phyloP scores from a whole-genome alignment of 257 asterid genomes.

The Rehmannia glutinosa region DNA sequence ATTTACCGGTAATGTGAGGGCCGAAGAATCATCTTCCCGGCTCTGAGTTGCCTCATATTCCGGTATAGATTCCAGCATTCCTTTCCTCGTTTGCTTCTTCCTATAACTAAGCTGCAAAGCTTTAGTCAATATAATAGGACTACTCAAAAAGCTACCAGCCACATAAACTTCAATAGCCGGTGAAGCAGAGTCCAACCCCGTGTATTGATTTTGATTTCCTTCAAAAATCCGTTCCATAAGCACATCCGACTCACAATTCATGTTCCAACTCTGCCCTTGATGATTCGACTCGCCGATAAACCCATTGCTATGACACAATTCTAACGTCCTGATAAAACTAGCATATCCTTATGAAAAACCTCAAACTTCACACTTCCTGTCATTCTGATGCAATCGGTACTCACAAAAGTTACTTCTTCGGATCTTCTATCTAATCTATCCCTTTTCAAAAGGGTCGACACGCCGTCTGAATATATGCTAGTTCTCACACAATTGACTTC shows the following conservation, averaged over 20 bases:
- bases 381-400: conserved; percentile 57
- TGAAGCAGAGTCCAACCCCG: conserved; percentile 21
- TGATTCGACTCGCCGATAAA: conserved; percentile 31
- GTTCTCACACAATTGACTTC: conserved; percentile 66
- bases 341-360: conserved; percentile 39
- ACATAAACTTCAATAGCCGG: conserved; percentile 64
- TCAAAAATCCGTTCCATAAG: conserved; percentile 21
- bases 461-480: conserved; percentile 55
- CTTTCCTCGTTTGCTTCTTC: conserved; percentile 53
- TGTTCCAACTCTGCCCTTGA: conserved; percentile 44
- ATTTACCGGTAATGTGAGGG: conserved; percentile 40
- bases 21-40: conserved; percentile 25
- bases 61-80: conserved; percentile 64
- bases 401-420: conserved; percentile 59
- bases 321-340: conserved; percentile 45
- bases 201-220: conserved; percentile 31
- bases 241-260: conserved; percentile 45
- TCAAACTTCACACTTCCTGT: conserved; percentile 62
- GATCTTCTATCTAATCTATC: conserved; percentile 56
- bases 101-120: conserved; percentile 45
- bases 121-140: conserved; percentile 56
- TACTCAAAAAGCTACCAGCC: conserved; percentile 60
- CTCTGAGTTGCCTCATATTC: conserved; percentile 43
- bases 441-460: conserved; percentile 49
- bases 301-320: conserved; percentile 33